Base-by-base conservation (phyloP, 768 basidiomycete genomes). In the Polyporus arcularius region DNA sequence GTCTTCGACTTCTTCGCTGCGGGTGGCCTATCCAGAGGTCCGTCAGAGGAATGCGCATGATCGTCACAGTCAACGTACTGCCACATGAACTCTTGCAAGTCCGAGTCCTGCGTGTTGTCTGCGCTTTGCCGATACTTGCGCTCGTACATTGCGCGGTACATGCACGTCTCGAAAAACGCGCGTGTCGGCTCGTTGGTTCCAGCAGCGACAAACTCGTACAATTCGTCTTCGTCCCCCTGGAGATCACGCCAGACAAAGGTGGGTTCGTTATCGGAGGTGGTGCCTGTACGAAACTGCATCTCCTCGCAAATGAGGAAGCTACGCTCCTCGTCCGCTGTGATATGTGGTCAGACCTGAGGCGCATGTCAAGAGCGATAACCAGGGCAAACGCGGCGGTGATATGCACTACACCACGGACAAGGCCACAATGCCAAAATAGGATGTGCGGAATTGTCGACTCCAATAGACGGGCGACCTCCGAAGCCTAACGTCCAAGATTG, bases 131-230 rank as follows among this genome's bases (percentile, higher is more conserved):
- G 87, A 78, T 90, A 89, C 78, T 95, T 96, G 75, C 95, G 85
- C 71, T 99, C 97, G 73, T 89, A 98, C 87, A 98, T 94, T 60
- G 96, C 96, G 31, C 92, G 87, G 67, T 96, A 92, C 82, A 98
- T 90, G 75, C 94, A 92, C 28, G 88, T 88, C 76, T 98, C 95
- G 71, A 98, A 97, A 72, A 94, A 90, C 15, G 85, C 88, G 49
- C 87, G 84, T 0, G 93, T 96, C 0, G 92, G 89, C 53, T 73
- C 80, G 53, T 85, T 86, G 48, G 93, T 94, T 4, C 87, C 87
- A 12, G 81, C 83, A 4, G 85, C 79, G 16, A 97, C 89, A 72
- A 96, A 98, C 73, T 98, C 96, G 72, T 90, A 98, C 55, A 92
- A 82, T 70, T 98, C 96, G 67, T 96, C 96, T 18, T 93, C 82